Conservation (phyloP, 441 rosid genomes). For the Croton laevigatus region DNA sequence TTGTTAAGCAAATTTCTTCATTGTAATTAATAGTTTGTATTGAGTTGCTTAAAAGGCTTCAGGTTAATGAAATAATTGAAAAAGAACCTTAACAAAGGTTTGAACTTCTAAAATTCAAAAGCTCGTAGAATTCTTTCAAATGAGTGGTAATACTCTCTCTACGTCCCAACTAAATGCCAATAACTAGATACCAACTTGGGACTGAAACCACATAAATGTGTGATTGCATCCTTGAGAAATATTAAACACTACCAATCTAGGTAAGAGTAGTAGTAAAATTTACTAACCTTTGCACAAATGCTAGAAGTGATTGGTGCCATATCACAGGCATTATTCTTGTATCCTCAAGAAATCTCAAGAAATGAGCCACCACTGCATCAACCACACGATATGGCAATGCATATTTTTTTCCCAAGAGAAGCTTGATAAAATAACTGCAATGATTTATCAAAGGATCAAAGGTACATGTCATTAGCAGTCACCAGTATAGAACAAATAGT, state of each 20-base stretch:
- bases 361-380: slow-evolving; percentile 74
- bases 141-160: background rate
- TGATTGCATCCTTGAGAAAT: background rate
- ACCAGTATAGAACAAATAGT: too few relatives aligned
- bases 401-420: slow-evolving; percentile 86
- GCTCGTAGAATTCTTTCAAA: background rate
- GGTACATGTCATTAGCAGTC: background rate
- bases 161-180: background rate
- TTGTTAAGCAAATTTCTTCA: background rate
- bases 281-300: slow-evolving; percentile 79
- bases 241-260: background rate
- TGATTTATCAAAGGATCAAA: slow-evolving; percentile 4
- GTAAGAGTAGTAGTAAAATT: slow-evolving; percentile 11
- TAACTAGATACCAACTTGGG: background rate
- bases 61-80: background rate
- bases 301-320: slow-evolving; percentile 92
- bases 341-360: slow-evolving; percentile 71
- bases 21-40: background rate
- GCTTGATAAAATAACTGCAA: slow-evolving; percentile 84
- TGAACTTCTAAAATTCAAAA: background rate
- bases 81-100: background rate
- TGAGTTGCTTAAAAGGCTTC: background rate
- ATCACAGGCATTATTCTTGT: slow-evolving; percentile 86
- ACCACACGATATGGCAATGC: slow-evolving; percentile 81
- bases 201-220: background rate